Conservation (phyloP, 2,329 filamentous ascomycete species). For the Pseudocercospora fuligena region DNA sequence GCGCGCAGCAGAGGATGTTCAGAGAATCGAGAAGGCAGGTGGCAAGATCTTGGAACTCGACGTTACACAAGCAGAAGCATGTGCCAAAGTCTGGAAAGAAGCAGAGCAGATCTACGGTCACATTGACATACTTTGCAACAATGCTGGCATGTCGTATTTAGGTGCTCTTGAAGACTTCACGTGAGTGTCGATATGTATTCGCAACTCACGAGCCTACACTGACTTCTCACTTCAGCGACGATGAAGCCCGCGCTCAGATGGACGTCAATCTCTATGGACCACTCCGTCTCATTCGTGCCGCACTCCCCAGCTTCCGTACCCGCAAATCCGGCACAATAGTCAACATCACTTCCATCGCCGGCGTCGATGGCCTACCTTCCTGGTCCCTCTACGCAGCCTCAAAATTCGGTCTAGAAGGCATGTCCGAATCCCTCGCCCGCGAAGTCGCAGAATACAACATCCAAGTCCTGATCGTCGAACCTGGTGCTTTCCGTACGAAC, state of each 20-base stretch:
- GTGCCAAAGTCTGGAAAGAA: constrained; percentile 4
- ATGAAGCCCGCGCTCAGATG: constrained; percentile 29
- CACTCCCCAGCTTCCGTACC: constrained; percentile 26
- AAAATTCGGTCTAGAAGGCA: constrained; percentile 50
- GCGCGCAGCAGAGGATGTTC: constrained; percentile 10
- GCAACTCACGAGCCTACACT: background rate
- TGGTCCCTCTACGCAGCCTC: constrained; percentile 29
- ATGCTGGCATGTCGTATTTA: constrained; percentile 12
- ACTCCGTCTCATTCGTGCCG: constrained; percentile 27
- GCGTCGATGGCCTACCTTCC: constrained; percentile 26
- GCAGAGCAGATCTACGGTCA: constrained; percentile 14
- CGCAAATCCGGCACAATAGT: constrained; percentile 29
- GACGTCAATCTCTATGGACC: constrained; percentile 33
- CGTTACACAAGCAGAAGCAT: constrained; percentile 3
- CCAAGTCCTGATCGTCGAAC: constrained; percentile 49
- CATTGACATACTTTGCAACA: constrained; percentile 10
- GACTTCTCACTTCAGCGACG: constrained; percentile 12
- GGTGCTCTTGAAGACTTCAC: constrained; percentile 18
- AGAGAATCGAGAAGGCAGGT: constrained; percentile 21
- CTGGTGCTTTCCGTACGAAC: constrained; percentile 50
- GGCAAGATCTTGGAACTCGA: constrained; percentile 16
- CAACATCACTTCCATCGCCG: constrained; percentile 31
- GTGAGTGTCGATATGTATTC: background rate
- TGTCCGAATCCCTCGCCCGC: constrained; percentile 44
- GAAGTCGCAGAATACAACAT: constrained; percentile 47